Evolutionary conservation across 2,329 filamentous ascomycete genomes (phyloP), one percentile per base, ranked within the genome.

Genomic region (Fusarium anthophilum): DNA sequence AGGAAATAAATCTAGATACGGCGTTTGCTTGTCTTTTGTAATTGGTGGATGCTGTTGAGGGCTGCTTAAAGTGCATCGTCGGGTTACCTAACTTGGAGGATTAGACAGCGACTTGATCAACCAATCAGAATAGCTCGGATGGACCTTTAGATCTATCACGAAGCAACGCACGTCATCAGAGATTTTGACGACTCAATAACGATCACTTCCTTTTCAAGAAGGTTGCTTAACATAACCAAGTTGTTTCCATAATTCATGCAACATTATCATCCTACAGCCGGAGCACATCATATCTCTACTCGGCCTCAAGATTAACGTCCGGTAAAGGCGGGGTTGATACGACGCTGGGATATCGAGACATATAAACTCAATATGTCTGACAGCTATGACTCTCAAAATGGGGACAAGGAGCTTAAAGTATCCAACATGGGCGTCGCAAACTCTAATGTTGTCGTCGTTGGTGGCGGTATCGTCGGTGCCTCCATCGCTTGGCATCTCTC

Each of bases 381-480:
- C 24, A 2, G 24, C 10, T 6, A n/a, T 28, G 51, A 2, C 0
- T n/a, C 18, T 39, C 14, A 18, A 4, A 13, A 9, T 41, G 35
- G 11, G 20, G 24, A 8, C 1, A 18, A 1, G 2, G 14, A 54
- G 14, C 5, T 5, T 2, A 3, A n/a, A 5, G 2, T 1, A 10
- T 5, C 24, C 4, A 28, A 8, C 2, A 58, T 51, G 55, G 38
- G 41, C 24, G 30, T 58, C 32, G 24, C 32, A 58, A 51, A 38
- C 41, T 18, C 55, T 8, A 28, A 51, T 2, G 8, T 70, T 35
- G 37, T 70, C 24, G 50, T 71, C 2, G 26, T 71, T 7, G 69
- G 69, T 18, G 69, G 69, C 13, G 69, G 69, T 47, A 66, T 71
- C 20, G 69, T 71, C 5, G 69, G 69, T 12, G 66, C 69, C 11